A percentile compares a stretch with the other conserved stretches of the same genome.
Evolutionary conservation across 23 red algal genomes (phyloP).

Genomic region (Gracilaria caudata): DNA sequence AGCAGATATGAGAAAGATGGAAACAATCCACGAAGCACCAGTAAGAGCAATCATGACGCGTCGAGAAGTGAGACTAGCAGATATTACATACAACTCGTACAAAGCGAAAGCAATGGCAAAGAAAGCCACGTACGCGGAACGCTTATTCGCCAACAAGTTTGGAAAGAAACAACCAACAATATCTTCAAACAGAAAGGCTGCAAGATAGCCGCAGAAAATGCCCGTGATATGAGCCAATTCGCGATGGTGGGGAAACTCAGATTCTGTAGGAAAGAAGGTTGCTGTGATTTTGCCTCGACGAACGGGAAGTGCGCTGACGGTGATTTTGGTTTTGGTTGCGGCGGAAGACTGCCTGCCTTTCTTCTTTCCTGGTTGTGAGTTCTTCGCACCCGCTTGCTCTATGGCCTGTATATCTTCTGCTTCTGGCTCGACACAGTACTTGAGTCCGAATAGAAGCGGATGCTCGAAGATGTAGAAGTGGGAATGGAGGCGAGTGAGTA

Average conservation of each 20-base stretch:
- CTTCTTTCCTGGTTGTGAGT: constrained; percentile 8
- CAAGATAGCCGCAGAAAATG: constrained; percentile 38
- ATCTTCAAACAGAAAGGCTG: constrained; percentile 45
- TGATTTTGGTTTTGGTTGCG: constrained; percentile 20
- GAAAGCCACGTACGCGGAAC: constrained; percentile 32
- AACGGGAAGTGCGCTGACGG: constrained; percentile 40
- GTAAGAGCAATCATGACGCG: constrained; percentile 8
- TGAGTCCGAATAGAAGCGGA: constrained; percentile 59
- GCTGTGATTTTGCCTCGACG: constrained; percentile 12
- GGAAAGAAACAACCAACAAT: constrained; percentile 47
- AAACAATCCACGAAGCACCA: constrained; percentile 19
- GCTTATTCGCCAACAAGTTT: constrained; percentile 28
- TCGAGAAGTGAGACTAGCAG: constrained; percentile 21
- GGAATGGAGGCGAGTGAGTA: constrained; percentile 45
- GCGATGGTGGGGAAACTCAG: constrained; percentile 48
- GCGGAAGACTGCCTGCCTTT: constrained; percentile 25
- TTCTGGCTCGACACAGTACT: constrained; percentile 61
- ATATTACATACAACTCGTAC: constrained; percentile 21
- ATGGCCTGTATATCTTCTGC: constrained; percentile 5
- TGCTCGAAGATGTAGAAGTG: constrained; percentile 60
- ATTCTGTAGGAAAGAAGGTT: constrained; percentile 35
- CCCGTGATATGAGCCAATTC: constrained; percentile 29
- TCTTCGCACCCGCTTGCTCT: neutral
- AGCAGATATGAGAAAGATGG: constrained; percentile 21
- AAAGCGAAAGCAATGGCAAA: constrained; percentile 17